Evolutionary conservation across 1,139 yeast species (phyloP), one percentile per base, ranked within the genome.

Genomic region (Diutina sp.): DNA sequence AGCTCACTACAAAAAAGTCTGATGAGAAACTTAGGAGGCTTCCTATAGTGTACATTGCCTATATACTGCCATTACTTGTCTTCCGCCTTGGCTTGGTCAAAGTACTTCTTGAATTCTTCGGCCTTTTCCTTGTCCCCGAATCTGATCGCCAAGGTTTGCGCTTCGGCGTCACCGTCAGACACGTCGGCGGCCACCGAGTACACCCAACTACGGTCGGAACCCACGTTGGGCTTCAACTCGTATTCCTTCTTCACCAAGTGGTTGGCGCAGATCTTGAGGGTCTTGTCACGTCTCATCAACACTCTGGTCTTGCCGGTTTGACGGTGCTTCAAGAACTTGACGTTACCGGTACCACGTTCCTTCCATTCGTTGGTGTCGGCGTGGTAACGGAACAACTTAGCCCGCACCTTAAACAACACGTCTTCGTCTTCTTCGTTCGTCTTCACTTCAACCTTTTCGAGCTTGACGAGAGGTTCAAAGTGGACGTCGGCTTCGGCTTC

Each of bases 281-380:
- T 93, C 79, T 93, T 93, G 77, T 93, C 99, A 77, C 99, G 90
- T 82, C 99, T 89, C 99, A 93, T 93, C 69, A 93, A 80, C 63
- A 93, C 74, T 76, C 99, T 86, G 61, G 87, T 88, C 76, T 89
- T 91, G 58, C 82, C 80, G 58, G 90, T 76, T 60, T 76, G 76
- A 74, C 89, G 90, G 77, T 91, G 97, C 77, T 93, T 82, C 70
- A 93, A 83, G 73, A 93, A 90, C 75, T 91, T 90, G 66, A 91
- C 97, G 69, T 93, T 99, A 66, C 99, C 99, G 53, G 97, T 90
- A 64, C 99, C 99, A 78, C 99, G 88, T 79, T 95, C 99, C 74
- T 95, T 93, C 99, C 99, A 93, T 76, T 93, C 99, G 68, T 89
- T 88, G 58, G 85, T 69, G 61, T 86, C 90, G 60, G 78, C 79